These are phyloP conservation scores for Penicillium sp. DNA, from an alignment of 2,329 filamentous ascomycete genomes.

Conservation along the genomic window DNA sequence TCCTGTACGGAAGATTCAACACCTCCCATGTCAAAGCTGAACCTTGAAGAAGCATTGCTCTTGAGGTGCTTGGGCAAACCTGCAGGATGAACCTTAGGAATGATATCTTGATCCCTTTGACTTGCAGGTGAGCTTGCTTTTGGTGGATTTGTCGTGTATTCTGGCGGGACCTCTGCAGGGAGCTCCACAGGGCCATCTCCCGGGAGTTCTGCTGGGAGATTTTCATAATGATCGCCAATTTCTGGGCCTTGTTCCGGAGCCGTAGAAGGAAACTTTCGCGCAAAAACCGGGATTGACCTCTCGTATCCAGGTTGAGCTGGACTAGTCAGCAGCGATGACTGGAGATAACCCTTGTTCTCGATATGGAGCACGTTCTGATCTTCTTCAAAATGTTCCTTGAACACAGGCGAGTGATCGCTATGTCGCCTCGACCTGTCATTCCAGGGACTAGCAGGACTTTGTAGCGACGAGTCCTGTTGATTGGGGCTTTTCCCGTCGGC, in stretches of 20 bases:
- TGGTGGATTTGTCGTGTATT: background rate
- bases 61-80: slow-evolving; percentile 49
- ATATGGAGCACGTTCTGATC: slow-evolving; percentile 41
- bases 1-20: slow-evolving; percentile 61
- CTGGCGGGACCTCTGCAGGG: background rate
- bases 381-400: slow-evolving; percentile 62
- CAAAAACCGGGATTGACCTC: slow-evolving; percentile 44
- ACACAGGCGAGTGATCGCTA: slow-evolving; percentile 57
- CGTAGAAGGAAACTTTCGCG: slow-evolving; percentile 41
- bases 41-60: slow-evolving; percentile 63
- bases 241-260: slow-evolving; percentile 27
- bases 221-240: slow-evolving; percentile 1
- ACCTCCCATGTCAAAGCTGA: slow-evolving; percentile 64
- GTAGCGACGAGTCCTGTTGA: slow-evolving; percentile 15
- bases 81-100: slow-evolving; percentile 31
- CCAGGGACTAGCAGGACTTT: slow-evolving; percentile 14
- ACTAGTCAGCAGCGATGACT: slow-evolving; percentile 39
- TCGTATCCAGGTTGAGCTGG: slow-evolving; percentile 29
- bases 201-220: slow-evolving; percentile 4
- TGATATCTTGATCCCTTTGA: slow-evolving; percentile 29
- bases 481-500: slow-evolving; percentile 10
- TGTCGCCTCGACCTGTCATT: slow-evolving; percentile 33
- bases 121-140: slow-evolving; percentile 6
- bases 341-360: slow-evolving; percentile 45
- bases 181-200: slow-evolving; percentile 9